Conservation (phyloP, 2,329 filamentous ascomycete species). For the Beauveria sp. region DNA sequence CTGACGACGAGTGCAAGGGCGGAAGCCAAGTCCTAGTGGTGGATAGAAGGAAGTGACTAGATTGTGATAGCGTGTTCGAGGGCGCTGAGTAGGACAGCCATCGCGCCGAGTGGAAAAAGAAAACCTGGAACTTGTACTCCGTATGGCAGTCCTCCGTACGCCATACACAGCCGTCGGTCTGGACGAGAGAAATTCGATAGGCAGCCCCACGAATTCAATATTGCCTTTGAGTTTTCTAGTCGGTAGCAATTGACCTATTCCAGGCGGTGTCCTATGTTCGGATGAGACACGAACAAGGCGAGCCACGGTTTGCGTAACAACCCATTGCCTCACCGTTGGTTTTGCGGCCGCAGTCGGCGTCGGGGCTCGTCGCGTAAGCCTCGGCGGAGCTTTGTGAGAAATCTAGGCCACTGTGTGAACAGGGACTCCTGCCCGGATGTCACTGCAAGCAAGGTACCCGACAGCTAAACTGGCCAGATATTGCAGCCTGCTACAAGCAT, state of each 20-base stretch:
- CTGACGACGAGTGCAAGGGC: background rate
- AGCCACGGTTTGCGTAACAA: background rate
- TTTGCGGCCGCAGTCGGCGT: background rate
- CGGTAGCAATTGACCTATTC: background rate
- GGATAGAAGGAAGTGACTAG: background rate
- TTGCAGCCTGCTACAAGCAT: constrained; percentile 7
- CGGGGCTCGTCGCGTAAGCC: background rate
- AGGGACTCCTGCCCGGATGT: background rate
- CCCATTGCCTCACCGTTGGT: background rate
- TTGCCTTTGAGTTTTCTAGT: background rate
- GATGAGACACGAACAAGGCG: background rate
- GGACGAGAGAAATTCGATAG: background rate
- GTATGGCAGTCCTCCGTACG: background rate
- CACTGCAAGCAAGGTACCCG: constrained; percentile 1
- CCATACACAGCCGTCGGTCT: background rate
- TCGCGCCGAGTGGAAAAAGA: background rate
- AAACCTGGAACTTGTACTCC: background rate
- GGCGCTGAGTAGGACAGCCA: background rate
- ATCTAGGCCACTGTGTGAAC: constrained; percentile 1
- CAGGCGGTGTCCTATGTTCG: background rate
- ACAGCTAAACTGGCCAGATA: constrained; percentile 5
- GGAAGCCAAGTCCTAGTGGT: background rate
- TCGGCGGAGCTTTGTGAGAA: background rate
- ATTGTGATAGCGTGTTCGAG: background rate
- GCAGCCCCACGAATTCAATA: background rate